phyloP scores from a whole-genome alignment of 257 asterid genomes.

The Plectranthus barbatus region DNA sequence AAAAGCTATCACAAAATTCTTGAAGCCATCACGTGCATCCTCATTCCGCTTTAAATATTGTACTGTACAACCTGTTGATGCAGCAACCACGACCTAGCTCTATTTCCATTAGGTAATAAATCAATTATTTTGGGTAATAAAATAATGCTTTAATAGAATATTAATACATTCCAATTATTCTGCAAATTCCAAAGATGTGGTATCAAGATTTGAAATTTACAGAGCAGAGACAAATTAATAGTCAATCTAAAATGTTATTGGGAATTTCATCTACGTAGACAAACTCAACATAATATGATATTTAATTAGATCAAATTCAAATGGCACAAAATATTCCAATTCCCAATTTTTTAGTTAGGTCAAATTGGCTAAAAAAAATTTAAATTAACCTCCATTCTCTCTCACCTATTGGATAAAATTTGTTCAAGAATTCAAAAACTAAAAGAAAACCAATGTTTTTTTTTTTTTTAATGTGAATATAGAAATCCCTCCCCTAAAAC shows the following conservation, averaged over 20 bases:
- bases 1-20: neutral
- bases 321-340: neutral
- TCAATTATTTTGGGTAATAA: too few relatives aligned
- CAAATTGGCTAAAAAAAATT: too few relatives aligned
- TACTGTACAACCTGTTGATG: constrained; percentile 14
- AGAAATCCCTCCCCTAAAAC: constrained; percentile 20
- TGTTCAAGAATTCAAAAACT: constrained; percentile 14
- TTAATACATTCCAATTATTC: neutral
- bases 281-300: neutral
- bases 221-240: constrained; percentile 24
- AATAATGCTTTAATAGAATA: too few relatives aligned
- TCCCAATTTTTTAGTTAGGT: neutral
- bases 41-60: constrained; percentile 13
- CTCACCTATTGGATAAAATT: neutral
- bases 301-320: neutral
- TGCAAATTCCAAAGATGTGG: constrained; percentile 18
- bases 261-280: constrained; percentile 18
- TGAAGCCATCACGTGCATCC: constrained; percentile 29
- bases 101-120: too few relatives aligned
- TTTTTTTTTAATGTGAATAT: neutral
- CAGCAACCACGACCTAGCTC: constrained; percentile 9
- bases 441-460: neutral
- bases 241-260: constrained; percentile 18
- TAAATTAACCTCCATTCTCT: too few relatives aligned
- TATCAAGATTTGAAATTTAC: constrained; percentile 12